Conservation (phyloP, 495 filamentous ascomycete species). For the Pyrenula massariospora region DNA sequence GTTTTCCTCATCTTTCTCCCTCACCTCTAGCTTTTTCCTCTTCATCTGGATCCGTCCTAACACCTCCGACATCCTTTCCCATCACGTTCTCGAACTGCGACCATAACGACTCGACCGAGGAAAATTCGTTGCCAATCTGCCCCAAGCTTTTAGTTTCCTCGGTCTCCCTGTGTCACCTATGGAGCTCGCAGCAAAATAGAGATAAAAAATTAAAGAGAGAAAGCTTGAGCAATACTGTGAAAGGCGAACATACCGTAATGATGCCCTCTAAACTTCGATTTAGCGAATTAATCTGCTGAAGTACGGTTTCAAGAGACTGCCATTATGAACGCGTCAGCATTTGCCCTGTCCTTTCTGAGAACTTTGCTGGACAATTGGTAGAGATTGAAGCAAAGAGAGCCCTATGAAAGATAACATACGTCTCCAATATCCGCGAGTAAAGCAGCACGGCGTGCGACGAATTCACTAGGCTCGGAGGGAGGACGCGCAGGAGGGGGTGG, state of each 20-base stretch:
- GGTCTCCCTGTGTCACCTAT: slow-evolving; percentile 2
- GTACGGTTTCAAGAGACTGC: slow-evolving; percentile 83
- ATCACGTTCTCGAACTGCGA: slow-evolving; percentile 95
- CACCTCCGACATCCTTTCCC: slow-evolving; percentile 32
- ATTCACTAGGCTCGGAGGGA: background rate
- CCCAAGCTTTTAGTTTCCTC: too few relatives aligned
- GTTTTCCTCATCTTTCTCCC: slow-evolving; percentile 4
- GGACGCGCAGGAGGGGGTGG: background rate
- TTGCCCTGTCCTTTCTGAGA: too few relatives aligned
- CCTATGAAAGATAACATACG: background rate
- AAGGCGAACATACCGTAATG: slow-evolving; percentile 52
- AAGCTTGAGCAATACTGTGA: background rate
- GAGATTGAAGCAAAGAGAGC: background rate
- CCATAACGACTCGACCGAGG: slow-evolving; percentile 93
- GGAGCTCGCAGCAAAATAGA: background rate
- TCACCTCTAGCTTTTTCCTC: slow-evolving; percentile 8
- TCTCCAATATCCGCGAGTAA: background rate
- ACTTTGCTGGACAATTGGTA: too few relatives aligned
- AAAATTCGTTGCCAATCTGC: slow-evolving; percentile 91
- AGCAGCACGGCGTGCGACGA: background rate
- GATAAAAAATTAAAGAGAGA: background rate
- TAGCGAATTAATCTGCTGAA: slow-evolving; percentile 90
- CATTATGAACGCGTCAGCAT: background rate
- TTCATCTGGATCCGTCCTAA: slow-evolving; percentile 8
- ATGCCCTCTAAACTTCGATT: slow-evolving; percentile 88